A percentile compares a stretch with the other conserved stretches of the same genome.
phyloP scores from a whole-genome alignment of 441 rosid genomes.

The Pelargonium cotyledonis region DNA sequence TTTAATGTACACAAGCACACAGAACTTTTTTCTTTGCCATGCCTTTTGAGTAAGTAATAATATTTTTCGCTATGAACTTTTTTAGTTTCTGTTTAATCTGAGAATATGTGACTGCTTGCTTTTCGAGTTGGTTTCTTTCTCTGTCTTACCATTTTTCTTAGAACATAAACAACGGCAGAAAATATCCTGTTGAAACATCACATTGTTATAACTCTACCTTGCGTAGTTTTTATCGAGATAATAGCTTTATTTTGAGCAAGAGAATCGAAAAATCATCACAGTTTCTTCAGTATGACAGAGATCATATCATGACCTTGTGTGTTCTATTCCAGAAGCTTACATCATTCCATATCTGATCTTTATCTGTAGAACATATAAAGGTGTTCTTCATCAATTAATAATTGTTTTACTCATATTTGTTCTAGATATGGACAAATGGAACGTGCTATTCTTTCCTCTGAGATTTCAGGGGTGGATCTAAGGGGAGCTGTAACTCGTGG shows the following conservation, averaged over 20 bases:
- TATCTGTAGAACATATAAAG: constrained; percentile 11
- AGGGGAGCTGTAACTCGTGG: constrained; percentile 98
- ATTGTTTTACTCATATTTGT: constrained; percentile 7
- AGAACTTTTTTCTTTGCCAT: neutral
- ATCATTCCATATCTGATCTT: neutral
- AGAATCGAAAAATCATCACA: neutral
- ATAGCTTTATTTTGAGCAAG: neutral
- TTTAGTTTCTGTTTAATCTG: neutral
- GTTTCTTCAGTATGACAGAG: neutral
- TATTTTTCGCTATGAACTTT: neutral
- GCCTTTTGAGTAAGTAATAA: neutral
- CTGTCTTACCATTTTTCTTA: too few relatives aligned
- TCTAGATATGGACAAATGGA: constrained; percentile 94
- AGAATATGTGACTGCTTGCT: neutral
- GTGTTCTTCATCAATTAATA: neutral
- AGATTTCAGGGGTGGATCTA: constrained; percentile 83
- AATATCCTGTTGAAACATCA: neutral
- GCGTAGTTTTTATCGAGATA: neutral
- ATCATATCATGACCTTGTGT: neutral
- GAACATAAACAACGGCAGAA: too few relatives aligned
- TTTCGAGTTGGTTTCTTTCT: neutral
- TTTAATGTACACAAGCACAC: neutral
- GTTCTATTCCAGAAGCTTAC: neutral
- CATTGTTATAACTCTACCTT: neutral
- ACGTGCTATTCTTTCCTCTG: constrained; percentile 79